A percentile compares a stretch with the other conserved stretches of the same genome.
Conservation (phyloP, 495 filamentous ascomycete genomes). For the Penicillium turbatum region DNA sequence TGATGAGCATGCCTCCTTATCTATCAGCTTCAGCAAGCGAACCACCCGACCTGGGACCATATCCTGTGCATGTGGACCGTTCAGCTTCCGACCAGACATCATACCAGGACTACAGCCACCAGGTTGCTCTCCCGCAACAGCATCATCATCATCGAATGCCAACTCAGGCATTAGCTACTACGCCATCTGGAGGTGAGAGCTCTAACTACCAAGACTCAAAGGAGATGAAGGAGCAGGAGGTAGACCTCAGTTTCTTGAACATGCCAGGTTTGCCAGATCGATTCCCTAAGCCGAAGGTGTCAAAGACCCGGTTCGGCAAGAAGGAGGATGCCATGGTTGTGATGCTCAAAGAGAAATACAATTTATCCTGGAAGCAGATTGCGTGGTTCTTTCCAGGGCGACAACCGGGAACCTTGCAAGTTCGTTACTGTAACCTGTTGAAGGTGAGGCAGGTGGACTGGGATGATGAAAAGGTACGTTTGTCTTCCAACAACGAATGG, state of each 20-base stretch:
- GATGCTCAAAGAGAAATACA: constrained; percentile 87
- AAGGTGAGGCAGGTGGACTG: constrained; percentile 89
- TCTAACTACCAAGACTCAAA: constrained; percentile 26
- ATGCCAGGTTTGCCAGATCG: constrained; percentile 78
- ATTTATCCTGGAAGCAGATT: constrained; percentile 93
- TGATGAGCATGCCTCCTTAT: constrained; percentile 25
- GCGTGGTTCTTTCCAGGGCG: constrained; percentile 89
- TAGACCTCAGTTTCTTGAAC: constrained; percentile 67
- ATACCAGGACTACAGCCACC: constrained; percentile 28
- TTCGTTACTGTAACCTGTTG: constrained; percentile 89
- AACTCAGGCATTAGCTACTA: constrained; percentile 50
- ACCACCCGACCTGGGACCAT: constrained; percentile 29
- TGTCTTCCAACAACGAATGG: neutral
- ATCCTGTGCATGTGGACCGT: constrained; percentile 28
- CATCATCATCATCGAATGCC: constrained; percentile 75
- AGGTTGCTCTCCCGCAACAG: constrained; percentile 37
- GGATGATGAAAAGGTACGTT: constrained; percentile 77
- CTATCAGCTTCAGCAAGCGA: constrained; percentile 21
- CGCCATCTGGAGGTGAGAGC: constrained; percentile 21
- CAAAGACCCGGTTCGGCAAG: constrained; percentile 1
- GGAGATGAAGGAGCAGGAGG: neutral
- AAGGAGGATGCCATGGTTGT: constrained; percentile 66
- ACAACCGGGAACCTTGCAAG: constrained; percentile 82
- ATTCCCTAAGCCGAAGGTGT: constrained; percentile 54
- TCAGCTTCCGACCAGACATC: constrained; percentile 26